These are phyloP conservation scores for Curvularia spicifera DNA, from an alignment of 2,329 filamentous ascomycete species.

Conservation along the genomic window DNA sequence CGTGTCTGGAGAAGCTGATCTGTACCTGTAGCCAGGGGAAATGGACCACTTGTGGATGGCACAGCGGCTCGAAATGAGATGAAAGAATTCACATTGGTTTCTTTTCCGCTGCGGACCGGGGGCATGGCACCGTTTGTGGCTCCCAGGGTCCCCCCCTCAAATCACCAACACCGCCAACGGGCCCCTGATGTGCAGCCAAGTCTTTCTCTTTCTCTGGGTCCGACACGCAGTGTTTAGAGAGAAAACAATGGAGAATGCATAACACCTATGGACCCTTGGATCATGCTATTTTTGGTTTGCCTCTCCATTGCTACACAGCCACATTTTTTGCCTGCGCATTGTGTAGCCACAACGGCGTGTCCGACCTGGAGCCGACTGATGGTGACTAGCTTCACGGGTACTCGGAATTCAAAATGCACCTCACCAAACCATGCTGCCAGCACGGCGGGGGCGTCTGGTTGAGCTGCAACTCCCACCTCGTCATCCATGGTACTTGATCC, in stretches of 20 bases:
- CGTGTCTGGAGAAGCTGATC: background rate
- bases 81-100: background rate
- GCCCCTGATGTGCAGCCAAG: constrained; percentile 5
- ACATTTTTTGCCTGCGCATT: background rate
- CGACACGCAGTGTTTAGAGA: background rate
- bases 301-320: background rate
- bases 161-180: background rate
- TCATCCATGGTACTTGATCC: background rate
- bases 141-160: constrained; percentile 10
- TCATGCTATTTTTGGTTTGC: background rate
- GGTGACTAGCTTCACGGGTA: constrained; percentile 15
- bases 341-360: background rate
- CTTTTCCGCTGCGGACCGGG: background rate
- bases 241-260: background rate
- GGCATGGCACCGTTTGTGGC: constrained; percentile 1
- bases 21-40: background rate
- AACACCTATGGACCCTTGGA: background rate
- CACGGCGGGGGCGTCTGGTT: background rate
- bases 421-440: background rate
- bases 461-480: background rate
- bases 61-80: background rate
- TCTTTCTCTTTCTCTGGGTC: background rate
- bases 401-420: constrained; percentile 14
- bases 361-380: background rate
- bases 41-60: background rate